phyloP scores from a whole-genome alignment of 2,329 filamentous ascomycete genomes.

The Parafenestella ontariensis region DNA sequence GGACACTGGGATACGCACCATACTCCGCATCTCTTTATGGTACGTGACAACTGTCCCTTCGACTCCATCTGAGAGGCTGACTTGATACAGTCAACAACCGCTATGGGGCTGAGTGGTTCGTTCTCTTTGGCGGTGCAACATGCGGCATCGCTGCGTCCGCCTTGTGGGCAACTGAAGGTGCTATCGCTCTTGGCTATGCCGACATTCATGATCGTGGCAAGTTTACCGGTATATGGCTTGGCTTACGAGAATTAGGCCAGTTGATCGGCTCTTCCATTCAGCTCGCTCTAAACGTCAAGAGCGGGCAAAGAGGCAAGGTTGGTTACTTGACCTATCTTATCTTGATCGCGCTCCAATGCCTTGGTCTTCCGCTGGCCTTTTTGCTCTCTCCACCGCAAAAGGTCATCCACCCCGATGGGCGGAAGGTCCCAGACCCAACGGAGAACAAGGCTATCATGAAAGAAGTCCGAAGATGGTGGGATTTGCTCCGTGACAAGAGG shows the following conservation, averaged over 20 bases:
- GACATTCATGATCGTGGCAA: conserved; percentile 56
- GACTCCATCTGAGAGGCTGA: not conserved
- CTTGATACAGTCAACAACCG: conserved; percentile 36
- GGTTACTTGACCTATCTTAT: conserved; percentile 51
- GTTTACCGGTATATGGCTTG: conserved; percentile 61
- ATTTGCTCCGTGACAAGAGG: conserved; percentile 53
- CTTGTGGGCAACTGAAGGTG: conserved; percentile 52
- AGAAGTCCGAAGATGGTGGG: conserved; percentile 48
- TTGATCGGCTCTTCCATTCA: conserved; percentile 61
- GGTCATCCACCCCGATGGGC: conserved; percentile 52
- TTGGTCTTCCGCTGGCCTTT: conserved; percentile 56
- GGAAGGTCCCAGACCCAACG: conserved; percentile 40
- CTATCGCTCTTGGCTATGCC: conserved; percentile 55
- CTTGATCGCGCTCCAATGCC: conserved; percentile 55
- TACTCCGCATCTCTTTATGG: conserved; percentile 33
- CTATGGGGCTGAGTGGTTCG: conserved; percentile 45
- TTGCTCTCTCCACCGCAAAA: conserved; percentile 57
- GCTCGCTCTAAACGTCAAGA: conserved; percentile 57
- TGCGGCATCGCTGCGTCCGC: conserved; percentile 49
- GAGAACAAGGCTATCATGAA: conserved; percentile 50
- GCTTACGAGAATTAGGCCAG: conserved; percentile 61
- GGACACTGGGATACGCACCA: conserved; percentile 40
- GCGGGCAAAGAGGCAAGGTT: conserved; percentile 55
- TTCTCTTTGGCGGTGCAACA: conserved; percentile 42
- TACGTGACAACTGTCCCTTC: not conserved